These are phyloP conservation scores for Leishmania aethiopica DNA, from an alignment of 208 protist species.

Conservation along the genomic window DNA sequence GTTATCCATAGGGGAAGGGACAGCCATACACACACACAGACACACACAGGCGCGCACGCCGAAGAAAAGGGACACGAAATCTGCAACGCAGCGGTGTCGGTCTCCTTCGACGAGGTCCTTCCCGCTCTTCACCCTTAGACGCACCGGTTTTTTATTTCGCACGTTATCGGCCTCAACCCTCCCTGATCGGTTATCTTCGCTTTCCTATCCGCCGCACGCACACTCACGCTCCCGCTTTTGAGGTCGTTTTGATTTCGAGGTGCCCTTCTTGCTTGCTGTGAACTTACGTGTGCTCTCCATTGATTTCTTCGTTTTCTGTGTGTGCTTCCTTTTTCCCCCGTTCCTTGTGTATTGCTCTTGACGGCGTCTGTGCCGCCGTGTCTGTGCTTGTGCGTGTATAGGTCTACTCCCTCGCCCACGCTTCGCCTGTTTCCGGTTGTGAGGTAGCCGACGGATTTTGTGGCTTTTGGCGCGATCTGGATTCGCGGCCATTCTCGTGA, in stretches of 20 bases:
- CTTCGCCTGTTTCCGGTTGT: background rate
- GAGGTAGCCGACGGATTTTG: background rate
- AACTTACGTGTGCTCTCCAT: background rate
- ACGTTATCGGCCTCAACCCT: background rate
- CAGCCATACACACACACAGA: background rate
- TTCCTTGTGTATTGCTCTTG: background rate
- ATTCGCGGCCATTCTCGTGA: background rate
- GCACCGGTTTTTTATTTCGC: conserved; percentile 1
- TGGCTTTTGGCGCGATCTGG: background rate
- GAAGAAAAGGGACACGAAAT: background rate
- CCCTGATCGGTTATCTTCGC: background rate
- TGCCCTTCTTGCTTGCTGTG: background rate
- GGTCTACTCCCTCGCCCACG: background rate
- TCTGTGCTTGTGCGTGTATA: background rate
- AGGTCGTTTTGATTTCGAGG: background rate
- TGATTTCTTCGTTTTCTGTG: background rate
- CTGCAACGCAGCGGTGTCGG: background rate
- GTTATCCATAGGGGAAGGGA: background rate
- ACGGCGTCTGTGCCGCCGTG: background rate
- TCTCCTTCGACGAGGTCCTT: background rate
- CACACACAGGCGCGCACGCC: background rate
- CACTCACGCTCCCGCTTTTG: background rate
- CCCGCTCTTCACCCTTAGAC: background rate
- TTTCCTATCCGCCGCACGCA: too few species aligned
- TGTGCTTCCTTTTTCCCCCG: background rate